phyloP scores from a whole-genome alignment of 1,284 basidiomycete species.

The Malassezia sp. region DNA sequence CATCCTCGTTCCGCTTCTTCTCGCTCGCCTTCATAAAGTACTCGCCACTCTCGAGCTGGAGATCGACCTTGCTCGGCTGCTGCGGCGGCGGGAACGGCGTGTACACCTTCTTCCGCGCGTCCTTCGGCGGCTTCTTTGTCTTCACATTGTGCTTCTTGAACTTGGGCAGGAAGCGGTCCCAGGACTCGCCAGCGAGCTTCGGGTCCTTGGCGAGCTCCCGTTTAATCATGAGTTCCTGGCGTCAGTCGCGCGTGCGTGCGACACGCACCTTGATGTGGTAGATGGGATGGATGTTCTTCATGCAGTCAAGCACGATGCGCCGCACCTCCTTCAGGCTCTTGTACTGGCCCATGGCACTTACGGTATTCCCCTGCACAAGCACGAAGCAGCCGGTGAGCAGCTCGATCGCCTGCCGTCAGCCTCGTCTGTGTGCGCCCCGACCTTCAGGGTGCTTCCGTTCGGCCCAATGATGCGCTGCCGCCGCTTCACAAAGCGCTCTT shows the following conservation, averaged over 20 bases:
- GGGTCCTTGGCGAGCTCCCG: conserved; percentile 96
- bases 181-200: conserved; percentile 81
- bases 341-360: conserved; percentile 91
- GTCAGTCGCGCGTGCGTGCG: too few species aligned
- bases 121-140: conserved; percentile 54
- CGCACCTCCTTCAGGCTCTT: conserved; percentile 92
- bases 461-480: conserved; percentile 93
- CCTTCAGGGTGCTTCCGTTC: conserved; percentile 90
- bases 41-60: conserved; percentile 88
- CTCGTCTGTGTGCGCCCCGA: conserved; percentile 47
- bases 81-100: conserved; percentile 97
- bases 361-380: conserved; percentile 93
- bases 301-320: conserved; percentile 88
- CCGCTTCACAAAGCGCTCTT: conserved; percentile 91
- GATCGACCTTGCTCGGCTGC: conserved; percentile 82
- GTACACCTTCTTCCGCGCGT: conserved; percentile 75
- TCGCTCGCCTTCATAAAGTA: conserved; percentile 82
- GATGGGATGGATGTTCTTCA: conserved; percentile 99
- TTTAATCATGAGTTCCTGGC: conserved; percentile 98
- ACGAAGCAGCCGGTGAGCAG: conserved; percentile 93
- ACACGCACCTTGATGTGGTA: conserved; percentile 87
- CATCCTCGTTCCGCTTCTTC: conserved; percentile 54
- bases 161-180: conserved; percentile 94
- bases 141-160: conserved; percentile 80
- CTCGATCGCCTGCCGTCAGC: conserved; percentile 73